Conservation (phyloP, 176 grass and related monocot genomes). For the Thalia dealbata region DNA sequence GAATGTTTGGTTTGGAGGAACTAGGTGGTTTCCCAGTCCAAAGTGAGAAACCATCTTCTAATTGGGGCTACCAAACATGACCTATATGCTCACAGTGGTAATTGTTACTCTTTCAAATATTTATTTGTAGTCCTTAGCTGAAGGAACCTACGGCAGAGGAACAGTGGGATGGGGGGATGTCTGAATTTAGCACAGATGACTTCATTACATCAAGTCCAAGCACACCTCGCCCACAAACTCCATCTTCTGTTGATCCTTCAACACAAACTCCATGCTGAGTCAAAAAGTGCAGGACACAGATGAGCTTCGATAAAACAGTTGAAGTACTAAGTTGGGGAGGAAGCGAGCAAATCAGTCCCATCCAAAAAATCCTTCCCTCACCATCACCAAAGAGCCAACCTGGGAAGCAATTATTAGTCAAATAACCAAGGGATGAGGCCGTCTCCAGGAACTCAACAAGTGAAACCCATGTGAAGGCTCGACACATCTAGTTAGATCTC, state of each 20-base stretch:
- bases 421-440: not conserved
- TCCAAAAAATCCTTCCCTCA: not conserved
- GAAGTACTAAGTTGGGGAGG: not conserved
- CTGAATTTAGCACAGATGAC: slow-evolving; percentile 17
- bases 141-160: slow-evolving; percentile 26
- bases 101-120: too few species aligned
- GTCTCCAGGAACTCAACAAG: not conserved
- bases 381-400: not conserved
- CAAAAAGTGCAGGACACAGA: not conserved
- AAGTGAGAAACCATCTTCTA: too few species aligned
- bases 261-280: slow-evolving; percentile 11
- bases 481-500: not conserved
- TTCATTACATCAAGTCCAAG: slow-evolving; percentile 30
- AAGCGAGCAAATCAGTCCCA: not conserved
- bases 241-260: slow-evolving; percentile 23
- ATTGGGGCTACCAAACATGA: too few species aligned
- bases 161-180: slow-evolving; percentile 16
- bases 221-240: slow-evolving; percentile 29
- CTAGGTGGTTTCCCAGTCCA: too few species aligned
- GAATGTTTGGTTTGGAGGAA: too few species aligned
- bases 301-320: not conserved
- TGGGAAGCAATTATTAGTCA: not conserved
- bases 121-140: slow-evolving; percentile 18
- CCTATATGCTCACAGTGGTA: too few species aligned
- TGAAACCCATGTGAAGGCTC: not conserved